These are phyloP conservation scores for Sugiyamaella japonica DNA, from an alignment of 1,139 yeast genomes.

Conservation along the genomic window DNA sequence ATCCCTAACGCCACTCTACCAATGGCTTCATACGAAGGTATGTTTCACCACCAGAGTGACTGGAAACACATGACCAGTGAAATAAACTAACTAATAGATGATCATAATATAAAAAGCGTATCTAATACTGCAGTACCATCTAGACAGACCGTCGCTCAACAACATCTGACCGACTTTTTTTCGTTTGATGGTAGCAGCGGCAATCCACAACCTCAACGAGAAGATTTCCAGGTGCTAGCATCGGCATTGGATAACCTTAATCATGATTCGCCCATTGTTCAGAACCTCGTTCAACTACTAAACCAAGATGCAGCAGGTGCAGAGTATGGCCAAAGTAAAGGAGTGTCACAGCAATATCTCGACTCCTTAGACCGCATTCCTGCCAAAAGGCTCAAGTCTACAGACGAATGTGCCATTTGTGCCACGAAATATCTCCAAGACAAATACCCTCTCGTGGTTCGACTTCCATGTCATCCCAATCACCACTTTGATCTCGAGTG, in stretches of 20 bases:
- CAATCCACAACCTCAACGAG: constrained; percentile 16
- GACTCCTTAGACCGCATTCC: constrained; percentile 76
- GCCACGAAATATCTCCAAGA: constrained; percentile 71
- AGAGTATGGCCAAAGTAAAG: constrained; percentile 39
- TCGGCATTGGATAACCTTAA: constrained; percentile 22
- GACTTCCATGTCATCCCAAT: constrained; percentile 67
- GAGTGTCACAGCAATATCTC: constrained; percentile 67
- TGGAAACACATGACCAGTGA: neutral
- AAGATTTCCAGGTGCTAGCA: constrained; percentile 25
- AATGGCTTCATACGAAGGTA: constrained; percentile 20
- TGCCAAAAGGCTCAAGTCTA: constrained; percentile 46
- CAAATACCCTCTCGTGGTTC: constrained; percentile 74
- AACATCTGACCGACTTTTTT: constrained; percentile 28
- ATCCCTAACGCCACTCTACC: neutral
- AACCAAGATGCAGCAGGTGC: constrained; percentile 23
- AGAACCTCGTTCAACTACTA: constrained; percentile 26
- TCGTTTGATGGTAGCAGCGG: constrained; percentile 18
- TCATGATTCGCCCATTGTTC: constrained; percentile 27
- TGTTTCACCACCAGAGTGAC: neutral
- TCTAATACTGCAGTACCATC: neutral
- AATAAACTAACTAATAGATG: constrained; percentile 10
- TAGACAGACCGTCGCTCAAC: constrained; percentile 21
- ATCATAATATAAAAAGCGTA: constrained; percentile 14
- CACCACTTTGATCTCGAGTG: constrained; percentile 90
- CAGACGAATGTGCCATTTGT: constrained; percentile 79